These are phyloP conservation scores for Rhodotorula paludigena DNA, from an alignment of 768 basidiomycete species.

Conservation along the genomic window DNA sequence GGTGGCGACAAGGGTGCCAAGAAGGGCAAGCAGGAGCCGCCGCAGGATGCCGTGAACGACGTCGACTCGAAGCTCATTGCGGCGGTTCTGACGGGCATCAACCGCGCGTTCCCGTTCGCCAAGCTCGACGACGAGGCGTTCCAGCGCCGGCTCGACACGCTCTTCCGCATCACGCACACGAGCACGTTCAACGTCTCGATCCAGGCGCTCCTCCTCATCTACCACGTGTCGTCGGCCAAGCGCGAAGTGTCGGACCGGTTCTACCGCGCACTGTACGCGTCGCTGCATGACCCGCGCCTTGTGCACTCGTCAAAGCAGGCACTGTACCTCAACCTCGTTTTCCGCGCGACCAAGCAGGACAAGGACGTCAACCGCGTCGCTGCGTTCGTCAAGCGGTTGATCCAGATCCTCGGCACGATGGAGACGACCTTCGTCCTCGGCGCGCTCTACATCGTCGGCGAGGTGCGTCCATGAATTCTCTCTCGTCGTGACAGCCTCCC, in stretches of 20 bases:
- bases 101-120: slow-evolving; percentile 89
- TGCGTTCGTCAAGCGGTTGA: slow-evolving; percentile 74
- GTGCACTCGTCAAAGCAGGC: slow-evolving; percentile 84
- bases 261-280: slow-evolving; percentile 77
- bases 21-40: slow-evolving; percentile 48
- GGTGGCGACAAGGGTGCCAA: slow-evolving; percentile 10
- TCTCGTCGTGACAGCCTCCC: background rate
- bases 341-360: slow-evolving; percentile 78
- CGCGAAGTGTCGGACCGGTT: slow-evolving; percentile 51
- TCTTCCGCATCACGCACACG: slow-evolving; percentile 89
- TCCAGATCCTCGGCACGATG: slow-evolving; percentile 70
- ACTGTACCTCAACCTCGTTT: slow-evolving; percentile 90
- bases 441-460: slow-evolving; percentile 76
- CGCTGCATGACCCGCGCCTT: slow-evolving; percentile 75
- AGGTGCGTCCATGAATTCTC: slow-evolving; percentile 55
- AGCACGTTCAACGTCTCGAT: slow-evolving; percentile 96
- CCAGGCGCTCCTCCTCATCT: slow-evolving; percentile 82
- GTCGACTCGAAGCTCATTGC: slow-evolving; percentile 72
- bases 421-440: slow-evolving; percentile 84
- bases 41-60: slow-evolving; percentile 49
- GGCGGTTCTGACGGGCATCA: slow-evolving; percentile 86
- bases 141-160: slow-evolving; percentile 78
- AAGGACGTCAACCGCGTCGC: slow-evolving; percentile 59
- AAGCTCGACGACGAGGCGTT: slow-evolving; percentile 73
- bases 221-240: slow-evolving; percentile 65